Conservation (phyloP, 495 filamentous ascomycete genomes). For the Penicillium simplicissimum region DNA sequence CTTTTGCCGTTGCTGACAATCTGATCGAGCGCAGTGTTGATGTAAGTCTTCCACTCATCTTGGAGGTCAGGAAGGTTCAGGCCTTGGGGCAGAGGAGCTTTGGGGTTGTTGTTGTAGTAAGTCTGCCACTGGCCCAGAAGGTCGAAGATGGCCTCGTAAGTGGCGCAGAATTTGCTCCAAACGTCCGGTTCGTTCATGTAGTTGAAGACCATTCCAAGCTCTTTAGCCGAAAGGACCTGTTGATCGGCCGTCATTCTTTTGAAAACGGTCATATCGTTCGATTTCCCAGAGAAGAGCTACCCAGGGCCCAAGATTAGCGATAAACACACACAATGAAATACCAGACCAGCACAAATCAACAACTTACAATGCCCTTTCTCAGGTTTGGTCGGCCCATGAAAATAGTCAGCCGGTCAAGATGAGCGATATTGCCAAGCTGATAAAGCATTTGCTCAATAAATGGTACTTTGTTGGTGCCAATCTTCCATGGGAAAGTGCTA, state of each 20-base stretch:
- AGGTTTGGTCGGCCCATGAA: not conserved
- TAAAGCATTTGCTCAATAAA: not conserved
- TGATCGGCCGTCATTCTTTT: not conserved
- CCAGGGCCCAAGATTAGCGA: not conserved
- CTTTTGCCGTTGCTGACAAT: too few relatives aligned
- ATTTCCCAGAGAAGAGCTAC: not conserved
- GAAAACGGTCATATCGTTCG: not conserved
- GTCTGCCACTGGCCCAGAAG: too few relatives aligned
- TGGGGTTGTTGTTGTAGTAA: too few relatives aligned
- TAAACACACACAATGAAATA: not conserved
- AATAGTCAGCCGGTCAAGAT: not conserved
- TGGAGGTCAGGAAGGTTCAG: too few relatives aligned
- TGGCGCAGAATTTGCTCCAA: too few relatives aligned
- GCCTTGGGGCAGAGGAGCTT: too few relatives aligned
- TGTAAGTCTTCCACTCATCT: too few relatives aligned
- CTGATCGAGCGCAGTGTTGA: too few relatives aligned
- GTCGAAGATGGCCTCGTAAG: too few relatives aligned
- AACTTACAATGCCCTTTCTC: not conserved
- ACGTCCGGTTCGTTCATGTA: too few relatives aligned
- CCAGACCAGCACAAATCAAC: not conserved
- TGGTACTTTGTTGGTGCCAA: not conserved
- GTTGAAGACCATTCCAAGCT: too few relatives aligned
- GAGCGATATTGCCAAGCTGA: not conserved
- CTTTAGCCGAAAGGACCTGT: not conserved
- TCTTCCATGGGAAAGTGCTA: not conserved